Evolutionary conservation across 345 rosid genomes (phyloP).

Genomic region (Salix suchowensis): DNA sequence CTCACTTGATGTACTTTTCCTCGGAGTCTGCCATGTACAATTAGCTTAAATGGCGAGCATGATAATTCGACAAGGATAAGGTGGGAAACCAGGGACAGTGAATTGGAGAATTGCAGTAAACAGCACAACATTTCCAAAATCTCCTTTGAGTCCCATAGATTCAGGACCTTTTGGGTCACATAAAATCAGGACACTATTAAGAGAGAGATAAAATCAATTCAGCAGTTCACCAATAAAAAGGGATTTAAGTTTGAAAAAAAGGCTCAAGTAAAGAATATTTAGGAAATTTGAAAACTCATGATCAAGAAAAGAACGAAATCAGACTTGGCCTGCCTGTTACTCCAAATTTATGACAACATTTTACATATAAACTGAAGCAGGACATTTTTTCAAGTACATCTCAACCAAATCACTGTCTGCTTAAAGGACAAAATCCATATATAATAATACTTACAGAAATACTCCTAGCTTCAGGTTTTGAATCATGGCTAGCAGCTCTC

Average conservation of each 20-base stretch:
- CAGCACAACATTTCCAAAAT: not conserved
- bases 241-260: not conserved
- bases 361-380: not conserved
- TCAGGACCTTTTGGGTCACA: no score
- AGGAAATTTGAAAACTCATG: not conserved
- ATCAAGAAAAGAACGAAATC: not conserved
- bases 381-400: not conserved
- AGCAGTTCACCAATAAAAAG: not conserved
- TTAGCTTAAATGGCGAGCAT: not conserved
- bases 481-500: conserved; percentile 41
- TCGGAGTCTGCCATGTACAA: conserved; percentile 52
- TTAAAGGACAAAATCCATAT: not conserved
- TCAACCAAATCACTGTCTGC: not conserved
- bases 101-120: conserved; percentile 2
- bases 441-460: conserved; percentile 50
- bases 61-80: not conserved
- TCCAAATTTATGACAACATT: not conserved
- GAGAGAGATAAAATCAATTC: not conserved
- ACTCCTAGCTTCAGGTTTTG: conserved; percentile 54
- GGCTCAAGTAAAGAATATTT: not conserved
- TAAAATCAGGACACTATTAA: not conserved
- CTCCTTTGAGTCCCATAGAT: not conserved
- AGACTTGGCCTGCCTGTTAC: not conserved
- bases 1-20: conserved; percentile 76
- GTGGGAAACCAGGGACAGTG: not conserved